Evolutionary conservation across 331 rosid genomes (phyloP), one percentile per base, ranked within the genome.

Genomic region (Erythrophleum ivorense): DNA sequence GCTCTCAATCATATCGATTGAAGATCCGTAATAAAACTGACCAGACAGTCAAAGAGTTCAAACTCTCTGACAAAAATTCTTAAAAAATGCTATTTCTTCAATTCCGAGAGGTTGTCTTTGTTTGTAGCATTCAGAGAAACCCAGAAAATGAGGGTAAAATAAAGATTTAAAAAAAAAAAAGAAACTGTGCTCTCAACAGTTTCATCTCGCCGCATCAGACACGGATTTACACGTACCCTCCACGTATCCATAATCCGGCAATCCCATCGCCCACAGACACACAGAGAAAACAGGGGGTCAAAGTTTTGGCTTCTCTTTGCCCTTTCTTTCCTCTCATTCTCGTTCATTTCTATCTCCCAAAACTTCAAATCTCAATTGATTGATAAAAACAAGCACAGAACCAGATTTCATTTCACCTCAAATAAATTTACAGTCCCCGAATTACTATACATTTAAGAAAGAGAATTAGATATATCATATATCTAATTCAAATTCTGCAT

Each of bases 361-460:
- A 33, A 14, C 45, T 33, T 63, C 70, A 63, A 14, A 63, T 63
- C 68, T 33, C 4, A 62, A 12, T 31, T 31, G 43, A 62, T 62
- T 60, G n/a, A 6, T 2, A 3, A n/a, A 7, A 40, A 68, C 0
- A 34, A 1, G 5, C 15, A 19, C 6, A 24, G 29, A 65, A 29
- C 14, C 3, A 78, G 69, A 62, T 81, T 88, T 82, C 75, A 84
- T 84, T 89, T 72, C 88, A 81, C 52, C 96, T 91, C 92, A 87
- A 82, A 31, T 76, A 24, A 84, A 88, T 93, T 89, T 88, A 93
- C 97, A 90, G 81, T 87, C 88, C 24, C 84, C 94, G 92, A 87
- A 71, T 52, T 73, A 67, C 79, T 81, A 46, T 74, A 82, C 81
- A 82, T 46, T 48, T 6, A 76, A 38, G 65, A 54, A 31, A n/a